Evolutionary conservation across 768 basidiomycete species (phyloP).

Genomic region (Ramaria sp.): DNA sequence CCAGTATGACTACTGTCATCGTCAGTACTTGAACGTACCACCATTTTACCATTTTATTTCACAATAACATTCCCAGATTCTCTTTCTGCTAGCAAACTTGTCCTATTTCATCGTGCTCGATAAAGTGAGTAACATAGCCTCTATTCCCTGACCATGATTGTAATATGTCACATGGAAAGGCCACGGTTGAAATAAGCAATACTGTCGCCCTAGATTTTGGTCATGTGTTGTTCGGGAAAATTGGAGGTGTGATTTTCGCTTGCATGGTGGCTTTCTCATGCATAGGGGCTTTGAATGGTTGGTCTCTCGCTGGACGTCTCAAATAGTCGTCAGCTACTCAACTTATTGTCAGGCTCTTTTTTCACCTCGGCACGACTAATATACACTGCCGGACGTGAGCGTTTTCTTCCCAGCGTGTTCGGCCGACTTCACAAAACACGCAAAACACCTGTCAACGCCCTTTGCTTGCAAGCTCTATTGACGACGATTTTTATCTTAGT

Average conservation of each 20-base stretch:
- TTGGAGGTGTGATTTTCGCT: constrained; percentile 84
- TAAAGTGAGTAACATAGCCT: constrained; percentile 45
- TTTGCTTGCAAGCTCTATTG: constrained; percentile 63
- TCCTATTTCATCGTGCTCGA: constrained; percentile 93
- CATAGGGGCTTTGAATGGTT: constrained; percentile 89
- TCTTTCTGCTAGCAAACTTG: constrained; percentile 76
- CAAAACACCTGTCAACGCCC: constrained; percentile 82
- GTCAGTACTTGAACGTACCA: constrained; percentile 36
- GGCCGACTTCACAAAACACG: constrained; percentile 62
- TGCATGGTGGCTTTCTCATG: constrained; percentile 89
- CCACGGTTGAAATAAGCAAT: constrained; percentile 65
- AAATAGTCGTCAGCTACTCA: neutral
- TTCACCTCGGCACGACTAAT: constrained; percentile 79
- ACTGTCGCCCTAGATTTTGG: constrained; percentile 92
- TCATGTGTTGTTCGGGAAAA: constrained; percentile 68
- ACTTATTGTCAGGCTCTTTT: constrained; percentile 40
- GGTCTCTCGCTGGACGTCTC: constrained; percentile 13
- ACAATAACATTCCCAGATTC: constrained; percentile 28
- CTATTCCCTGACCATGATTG: neutral
- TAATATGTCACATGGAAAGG: constrained; percentile 21
- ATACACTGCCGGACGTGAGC: constrained; percentile 80
- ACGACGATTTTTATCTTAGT: constrained; percentile 71
- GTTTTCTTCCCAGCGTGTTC: constrained; percentile 78
- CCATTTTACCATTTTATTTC: neutral
- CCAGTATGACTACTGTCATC: constrained; percentile 77